Conservation (phyloP, 78 protist genomes). For the Polysphondylium violaceum region DNA sequence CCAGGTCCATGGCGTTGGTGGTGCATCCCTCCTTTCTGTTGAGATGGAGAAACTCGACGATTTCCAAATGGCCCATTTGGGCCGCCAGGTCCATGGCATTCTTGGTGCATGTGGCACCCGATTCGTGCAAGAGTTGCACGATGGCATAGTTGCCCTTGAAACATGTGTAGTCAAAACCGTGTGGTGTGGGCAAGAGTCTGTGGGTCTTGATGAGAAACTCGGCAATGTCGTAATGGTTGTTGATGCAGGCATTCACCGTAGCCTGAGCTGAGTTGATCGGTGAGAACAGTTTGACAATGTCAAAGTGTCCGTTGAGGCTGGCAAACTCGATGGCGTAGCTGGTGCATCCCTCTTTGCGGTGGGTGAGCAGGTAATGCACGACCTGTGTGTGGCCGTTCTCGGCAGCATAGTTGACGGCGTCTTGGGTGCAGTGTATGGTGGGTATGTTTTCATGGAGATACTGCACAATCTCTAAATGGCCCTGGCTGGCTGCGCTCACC, state of each 20-base stretch:
- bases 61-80: conserved; percentile 12
- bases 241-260: background rate
- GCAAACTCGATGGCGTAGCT: background rate
- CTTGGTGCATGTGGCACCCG: background rate
- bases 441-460: conserved; percentile 9
- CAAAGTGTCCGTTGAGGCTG: background rate
- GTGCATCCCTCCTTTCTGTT: conserved; percentile 12
- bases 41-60: conserved; percentile 5
- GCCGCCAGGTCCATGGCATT: conserved; percentile 20
- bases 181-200: background rate
- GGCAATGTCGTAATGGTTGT: background rate
- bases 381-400: conserved; percentile 16
- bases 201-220: background rate
- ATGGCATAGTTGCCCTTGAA: background rate
- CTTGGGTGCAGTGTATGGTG: background rate
- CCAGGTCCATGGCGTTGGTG: background rate
- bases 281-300: background rate
- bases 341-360: background rate
- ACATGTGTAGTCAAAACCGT: background rate
- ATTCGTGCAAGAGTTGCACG: conserved; percentile 4
- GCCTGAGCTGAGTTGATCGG: background rate
- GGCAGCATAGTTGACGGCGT: background rate
- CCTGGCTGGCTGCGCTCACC: background rate
- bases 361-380: background rate
- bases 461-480: conserved; percentile 1